phyloP scores from a whole-genome alignment of 208 protist genomes.

The Crithidia bombi region DNA sequence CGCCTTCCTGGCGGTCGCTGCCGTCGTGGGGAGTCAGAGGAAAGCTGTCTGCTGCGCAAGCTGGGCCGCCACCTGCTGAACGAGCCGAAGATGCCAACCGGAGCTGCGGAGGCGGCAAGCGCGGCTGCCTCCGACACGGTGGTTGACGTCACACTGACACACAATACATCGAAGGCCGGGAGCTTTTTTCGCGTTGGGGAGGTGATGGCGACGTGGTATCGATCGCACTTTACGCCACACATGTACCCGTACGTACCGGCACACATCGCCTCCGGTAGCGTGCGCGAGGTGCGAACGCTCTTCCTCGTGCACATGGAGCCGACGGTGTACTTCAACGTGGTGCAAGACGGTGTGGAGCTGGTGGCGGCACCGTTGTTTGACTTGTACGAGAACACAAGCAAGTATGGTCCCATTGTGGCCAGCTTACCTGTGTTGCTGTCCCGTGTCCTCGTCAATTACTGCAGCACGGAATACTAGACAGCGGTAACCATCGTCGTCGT shows the following conservation, averaged over 20 bases:
- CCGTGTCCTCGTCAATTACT: slow-evolving; percentile 87
- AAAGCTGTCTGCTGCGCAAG: slow-evolving; percentile 78
- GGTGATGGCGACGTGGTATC: slow-evolving; percentile 76
- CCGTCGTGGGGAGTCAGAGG: slow-evolving; percentile 70
- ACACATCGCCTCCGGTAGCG: slow-evolving; percentile 74
- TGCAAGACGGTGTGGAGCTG: slow-evolving; percentile 71
- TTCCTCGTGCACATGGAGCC: slow-evolving; percentile 84
- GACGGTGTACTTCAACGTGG: slow-evolving; percentile 71
- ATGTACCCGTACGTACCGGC: slow-evolving; percentile 94
- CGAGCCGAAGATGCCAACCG: slow-evolving; percentile 48
- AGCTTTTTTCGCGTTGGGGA: slow-evolving; percentile 79
- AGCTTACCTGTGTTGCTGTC: slow-evolving; percentile 81
- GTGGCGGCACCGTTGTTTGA: slow-evolving; percentile 92
- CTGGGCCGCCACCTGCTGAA: slow-evolving; percentile 71
- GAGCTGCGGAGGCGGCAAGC: background rate
- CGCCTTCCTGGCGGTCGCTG: slow-evolving; percentile 81
- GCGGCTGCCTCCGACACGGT: slow-evolving; percentile 37
- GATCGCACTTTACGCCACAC: slow-evolving; percentile 83
- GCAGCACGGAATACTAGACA: slow-evolving; percentile 61
- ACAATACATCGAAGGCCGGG: slow-evolving; percentile 40
- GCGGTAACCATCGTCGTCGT: background rate
- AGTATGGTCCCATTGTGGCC: slow-evolving; percentile 86
- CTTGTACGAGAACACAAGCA: slow-evolving; percentile 88
- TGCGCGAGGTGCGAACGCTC: slow-evolving; percentile 87
- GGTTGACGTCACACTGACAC: slow-evolving; percentile 48